Evolutionary conservation across 768 basidiomycete genomes (phyloP).

Genomic region (Tylopilus balloui): DNA sequence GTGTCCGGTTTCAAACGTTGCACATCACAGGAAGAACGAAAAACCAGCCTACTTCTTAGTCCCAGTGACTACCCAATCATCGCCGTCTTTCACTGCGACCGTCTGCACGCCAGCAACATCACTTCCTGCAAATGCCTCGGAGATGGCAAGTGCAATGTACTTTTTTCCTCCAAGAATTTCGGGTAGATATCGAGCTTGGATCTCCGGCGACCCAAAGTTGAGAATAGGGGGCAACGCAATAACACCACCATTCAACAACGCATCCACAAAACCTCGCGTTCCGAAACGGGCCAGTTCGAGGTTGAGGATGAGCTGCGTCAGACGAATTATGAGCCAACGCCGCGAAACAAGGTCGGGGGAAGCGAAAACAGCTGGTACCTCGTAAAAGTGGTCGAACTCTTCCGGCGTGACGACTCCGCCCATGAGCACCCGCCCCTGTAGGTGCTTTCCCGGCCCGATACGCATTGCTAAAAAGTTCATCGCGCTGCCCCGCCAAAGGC

Average conservation of each 20-base stretch:
- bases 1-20: constrained; percentile 11
- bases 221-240: constrained; percentile 88
- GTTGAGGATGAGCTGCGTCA: constrained; percentile 63
- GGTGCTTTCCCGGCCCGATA: constrained; percentile 77
- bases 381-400: constrained; percentile 93
- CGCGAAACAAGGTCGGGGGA: neutral
- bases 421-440: constrained; percentile 77
- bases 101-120: constrained; percentile 84
- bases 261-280: constrained; percentile 85
- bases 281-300: constrained; percentile 81
- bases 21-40: neutral
- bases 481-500: constrained; percentile 42
- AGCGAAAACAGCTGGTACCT: constrained; percentile 40
- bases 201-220: constrained; percentile 78
- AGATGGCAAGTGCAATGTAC: constrained; percentile 85
- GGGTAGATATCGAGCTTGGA: constrained; percentile 66
- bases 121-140: constrained; percentile 90
- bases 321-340: neutral
- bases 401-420: constrained; percentile 78
- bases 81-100: constrained; percentile 79
- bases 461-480: constrained; percentile 62
- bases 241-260: constrained; percentile 72
- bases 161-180: constrained; percentile 76
- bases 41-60: constrained; percentile 69
- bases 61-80: constrained; percentile 84